phyloP scores from a whole-genome alignment of 345 rosid genomes.

The Trapa incisa region DNA sequence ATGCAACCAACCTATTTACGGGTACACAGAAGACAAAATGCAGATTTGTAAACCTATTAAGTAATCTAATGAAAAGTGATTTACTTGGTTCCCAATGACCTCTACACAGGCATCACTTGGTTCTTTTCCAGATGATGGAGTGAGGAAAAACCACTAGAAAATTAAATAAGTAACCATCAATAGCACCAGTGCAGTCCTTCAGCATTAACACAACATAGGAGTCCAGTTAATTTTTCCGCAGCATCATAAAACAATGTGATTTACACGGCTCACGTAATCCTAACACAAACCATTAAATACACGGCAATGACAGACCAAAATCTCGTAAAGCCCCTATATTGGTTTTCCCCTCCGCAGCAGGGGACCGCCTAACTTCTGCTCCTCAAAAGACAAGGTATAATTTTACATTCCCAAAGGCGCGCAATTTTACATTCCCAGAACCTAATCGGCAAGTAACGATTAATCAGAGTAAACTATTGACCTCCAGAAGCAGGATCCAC shows the following conservation, averaged over 20 bases:
- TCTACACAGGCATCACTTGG: not conserved
- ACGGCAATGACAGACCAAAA: not conserved
- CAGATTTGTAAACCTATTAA: not conserved
- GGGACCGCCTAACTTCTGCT: not conserved
- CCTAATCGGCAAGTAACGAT: not conserved
- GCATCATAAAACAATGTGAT: not conserved
- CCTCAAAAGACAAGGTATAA: not conserved
- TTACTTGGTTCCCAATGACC: not conserved
- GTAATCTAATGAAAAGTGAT: not conserved
- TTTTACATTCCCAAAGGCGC: not conserved
- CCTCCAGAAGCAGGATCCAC: not conserved
- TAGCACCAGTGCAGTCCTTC: not conserved
- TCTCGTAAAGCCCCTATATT: not conserved
- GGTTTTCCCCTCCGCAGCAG: not conserved
- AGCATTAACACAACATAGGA: not conserved
- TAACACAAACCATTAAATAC: not conserved
- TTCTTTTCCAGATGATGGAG: not conserved
- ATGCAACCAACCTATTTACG: not conserved
- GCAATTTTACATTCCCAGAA: not conserved
- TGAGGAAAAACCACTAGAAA: too few species aligned
- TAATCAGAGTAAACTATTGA: not conserved
- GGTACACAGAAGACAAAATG: not conserved
- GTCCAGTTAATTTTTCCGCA: not conserved
- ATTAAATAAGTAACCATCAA: too few species aligned
- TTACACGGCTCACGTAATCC: not conserved